Evolutionary conservation across 2,329 filamentous ascomycete genomes (phyloP), one percentile per base, ranked within the genome.

Genomic region (Aspergillus ruber): DNA sequence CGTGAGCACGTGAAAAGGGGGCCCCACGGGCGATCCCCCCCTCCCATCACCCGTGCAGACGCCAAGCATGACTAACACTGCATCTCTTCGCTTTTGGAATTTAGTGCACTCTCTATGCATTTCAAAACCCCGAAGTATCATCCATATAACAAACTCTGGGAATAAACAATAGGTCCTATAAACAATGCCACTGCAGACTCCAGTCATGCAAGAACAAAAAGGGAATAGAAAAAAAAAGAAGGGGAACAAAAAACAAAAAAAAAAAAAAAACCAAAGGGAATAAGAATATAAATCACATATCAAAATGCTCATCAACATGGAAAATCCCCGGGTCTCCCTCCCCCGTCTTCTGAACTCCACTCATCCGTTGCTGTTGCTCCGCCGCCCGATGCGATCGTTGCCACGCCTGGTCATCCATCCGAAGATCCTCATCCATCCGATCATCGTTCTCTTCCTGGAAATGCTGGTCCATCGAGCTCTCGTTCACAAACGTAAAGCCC

Each of bases 401-500:
- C 61, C 61, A 66, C 7, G 52, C 43, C 10, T 67, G 25, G 25
- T 27, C 60, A 10, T 74, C 72, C 15, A 66, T 62, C 46, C 71
- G 65, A 45, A 56, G 54, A 39, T 72, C 69, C 45, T 74, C 71
- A 23, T 73, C 70, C 68, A 73, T 70, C 6, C 61, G 62, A 27
- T 73, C 68, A 12, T 57, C 58, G 15, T 59, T 52, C 25, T 65
- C 62, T 46, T 65, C 56, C 48, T 64, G 66, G 42, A 71, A 55
- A 42, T 71, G 66, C 39, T 70, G 88, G 45, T 97, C 90, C 47
- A 98, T 84, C 2, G 88, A 88, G 62, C 88, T 96, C 72, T 97
- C 91, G 60, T 97, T 93, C n/a, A 97, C 93, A 67, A 95, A 98
- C 0, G 93, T 98, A 70, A 98, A 98, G 29, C 93, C 93, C 62